Conservation (phyloP, 306 rosid genomes). For the Hippophae rhamnoides region DNA sequence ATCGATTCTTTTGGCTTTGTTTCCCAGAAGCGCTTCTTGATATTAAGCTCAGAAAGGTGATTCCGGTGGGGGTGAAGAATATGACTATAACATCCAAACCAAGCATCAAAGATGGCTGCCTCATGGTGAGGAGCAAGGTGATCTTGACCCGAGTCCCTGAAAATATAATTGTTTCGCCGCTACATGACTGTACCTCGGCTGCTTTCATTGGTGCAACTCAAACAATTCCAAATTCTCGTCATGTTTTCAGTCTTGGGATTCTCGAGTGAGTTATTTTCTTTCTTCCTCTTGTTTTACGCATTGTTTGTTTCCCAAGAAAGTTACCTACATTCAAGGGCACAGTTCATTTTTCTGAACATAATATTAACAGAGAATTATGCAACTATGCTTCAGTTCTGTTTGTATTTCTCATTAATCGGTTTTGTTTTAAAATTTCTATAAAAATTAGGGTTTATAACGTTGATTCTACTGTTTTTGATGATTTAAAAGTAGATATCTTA, state of each 20-base stretch:
- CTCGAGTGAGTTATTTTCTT: constrained; percentile 33
- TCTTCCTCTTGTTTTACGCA: background rate
- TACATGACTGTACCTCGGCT: constrained; percentile 24
- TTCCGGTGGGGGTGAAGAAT: background rate
- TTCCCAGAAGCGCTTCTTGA: background rate
- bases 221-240: constrained; percentile 27
- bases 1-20: too few species aligned
- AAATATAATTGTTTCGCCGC: constrained; percentile 34
- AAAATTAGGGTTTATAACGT: too few species aligned
- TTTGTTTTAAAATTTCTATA: too few species aligned
- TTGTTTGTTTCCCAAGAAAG: background rate
- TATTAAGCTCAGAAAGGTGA: background rate
- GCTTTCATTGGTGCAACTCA: constrained; percentile 60
- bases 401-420: too few species aligned
- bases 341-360: background rate
- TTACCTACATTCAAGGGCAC: background rate
- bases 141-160: constrained; percentile 41
- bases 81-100: constrained; percentile 51
- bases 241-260: constrained; percentile 48
- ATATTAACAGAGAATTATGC: too few species aligned
- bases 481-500: too few species aligned
- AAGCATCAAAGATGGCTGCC: constrained; percentile 27
- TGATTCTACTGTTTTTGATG: too few species aligned
- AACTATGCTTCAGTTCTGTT: too few species aligned
- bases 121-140: constrained; percentile 33